Conservation (phyloP, 345 rosid species). For the Euphorbia peplus region DNA sequence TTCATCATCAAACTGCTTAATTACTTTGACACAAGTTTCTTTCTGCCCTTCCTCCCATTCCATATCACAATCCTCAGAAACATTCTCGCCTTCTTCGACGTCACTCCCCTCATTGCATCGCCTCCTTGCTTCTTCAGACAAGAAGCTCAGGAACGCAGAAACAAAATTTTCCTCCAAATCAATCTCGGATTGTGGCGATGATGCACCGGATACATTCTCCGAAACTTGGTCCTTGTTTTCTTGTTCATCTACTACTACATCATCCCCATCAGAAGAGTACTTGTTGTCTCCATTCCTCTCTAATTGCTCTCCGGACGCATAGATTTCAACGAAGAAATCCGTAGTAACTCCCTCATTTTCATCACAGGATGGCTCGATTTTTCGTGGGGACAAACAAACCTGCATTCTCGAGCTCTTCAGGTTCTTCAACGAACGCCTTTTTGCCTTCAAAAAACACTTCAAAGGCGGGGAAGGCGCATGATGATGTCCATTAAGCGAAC, state of each 20-base stretch:
- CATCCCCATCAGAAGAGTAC: conserved; percentile 8
- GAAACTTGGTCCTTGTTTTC: conserved; percentile 26
- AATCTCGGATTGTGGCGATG: conserved; percentile 33
- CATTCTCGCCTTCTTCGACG: conserved; percentile 7
- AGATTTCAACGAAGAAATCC: conserved; percentile 45
- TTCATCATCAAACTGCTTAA: conserved; percentile 15
- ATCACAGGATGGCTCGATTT: conserved; percentile 16
- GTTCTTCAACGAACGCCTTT: conserved; percentile 55
- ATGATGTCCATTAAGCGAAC: conserved; percentile 90
- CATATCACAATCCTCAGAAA: conserved; percentile 43
- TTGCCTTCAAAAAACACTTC: conserved; percentile 62
- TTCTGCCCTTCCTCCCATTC: conserved; percentile 50
- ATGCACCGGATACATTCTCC: conserved; percentile 37
- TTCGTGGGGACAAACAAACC: conserved; percentile 33
- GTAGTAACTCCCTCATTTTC: conserved; percentile 9
- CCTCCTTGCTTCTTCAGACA: conserved; percentile 4
- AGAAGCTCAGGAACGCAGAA: neutral
- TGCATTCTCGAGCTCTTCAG: conserved; percentile 44
- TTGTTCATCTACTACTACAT: conserved; percentile 15
- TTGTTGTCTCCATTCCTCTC: neutral
- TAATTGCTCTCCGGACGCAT: no score
- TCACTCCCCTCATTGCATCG: neutral
- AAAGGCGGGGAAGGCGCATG: conserved; percentile 68
- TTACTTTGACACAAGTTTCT: conserved; percentile 24
- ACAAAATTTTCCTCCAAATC: conserved; percentile 23